These are phyloP conservation scores for Raddia distichophylla DNA, from an alignment of 176 grass and related monocot species.

Conservation along the genomic window DNA sequence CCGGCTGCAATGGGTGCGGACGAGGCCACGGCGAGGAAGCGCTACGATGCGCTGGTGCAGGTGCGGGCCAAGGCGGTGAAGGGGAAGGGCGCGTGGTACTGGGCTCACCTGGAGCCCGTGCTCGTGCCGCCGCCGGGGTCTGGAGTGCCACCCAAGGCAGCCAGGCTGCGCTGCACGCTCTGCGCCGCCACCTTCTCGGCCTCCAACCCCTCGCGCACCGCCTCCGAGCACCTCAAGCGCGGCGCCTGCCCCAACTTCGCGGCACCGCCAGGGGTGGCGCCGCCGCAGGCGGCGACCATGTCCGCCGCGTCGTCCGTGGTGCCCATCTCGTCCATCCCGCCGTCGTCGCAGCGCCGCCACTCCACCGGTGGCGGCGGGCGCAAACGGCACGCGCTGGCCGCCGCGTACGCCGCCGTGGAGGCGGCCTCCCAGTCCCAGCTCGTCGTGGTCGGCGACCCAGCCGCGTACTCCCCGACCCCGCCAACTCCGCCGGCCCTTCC, in stretches of 20 bases:
- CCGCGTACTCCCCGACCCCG: constrained; percentile 45
- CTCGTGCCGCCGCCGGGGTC: constrained; percentile 52
- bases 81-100: constrained; percentile 84
- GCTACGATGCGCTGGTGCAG: constrained; percentile 59
- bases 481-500: constrained; percentile 38
- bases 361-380: constrained; percentile 28
- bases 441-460: constrained; percentile 10
- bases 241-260: constrained; percentile 78
- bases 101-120: constrained; percentile 79
- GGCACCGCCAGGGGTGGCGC: not conserved
- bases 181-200: constrained; percentile 66
- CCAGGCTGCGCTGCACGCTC: constrained; percentile 57
- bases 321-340: constrained; percentile 47
- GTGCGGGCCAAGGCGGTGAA: constrained; percentile 78
- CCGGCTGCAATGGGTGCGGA: constrained; percentile 8
- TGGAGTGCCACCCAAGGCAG: constrained; percentile 50
- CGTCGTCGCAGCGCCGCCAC: constrained; percentile 42
- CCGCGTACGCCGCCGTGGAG: constrained; percentile 27
- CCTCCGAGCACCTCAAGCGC: constrained; percentile 84
- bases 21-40: constrained; percentile 50
- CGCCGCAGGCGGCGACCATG: constrained; percentile 11
- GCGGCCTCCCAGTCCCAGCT: constrained; percentile 26
- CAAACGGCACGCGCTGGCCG: constrained; percentile 35
- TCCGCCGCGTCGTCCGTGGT: constrained; percentile 28
- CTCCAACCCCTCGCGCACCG: constrained; percentile 74